These are phyloP conservation scores for Phascolomyces articulosus DNA, from an alignment of 371 early-diverging fungal genomes.

Conservation along the genomic window DNA sequence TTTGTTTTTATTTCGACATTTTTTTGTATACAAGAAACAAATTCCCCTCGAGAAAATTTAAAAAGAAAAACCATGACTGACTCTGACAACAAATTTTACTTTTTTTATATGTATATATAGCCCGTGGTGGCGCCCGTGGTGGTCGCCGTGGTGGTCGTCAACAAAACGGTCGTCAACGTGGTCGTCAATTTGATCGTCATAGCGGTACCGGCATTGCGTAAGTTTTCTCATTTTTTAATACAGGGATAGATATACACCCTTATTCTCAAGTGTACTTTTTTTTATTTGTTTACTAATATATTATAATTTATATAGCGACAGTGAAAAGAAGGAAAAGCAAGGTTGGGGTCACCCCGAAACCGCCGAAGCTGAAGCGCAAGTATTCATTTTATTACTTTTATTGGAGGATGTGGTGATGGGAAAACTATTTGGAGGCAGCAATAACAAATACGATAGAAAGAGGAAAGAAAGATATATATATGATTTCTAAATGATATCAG, in stretches of 20 bases:
- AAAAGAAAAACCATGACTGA: not conserved
- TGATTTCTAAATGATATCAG: not conserved
- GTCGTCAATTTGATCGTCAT: slow-evolving; percentile 83
- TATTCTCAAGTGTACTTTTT: too few relatives aligned
- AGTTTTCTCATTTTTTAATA: slow-evolving; percentile 17
- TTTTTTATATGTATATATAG: slow-evolving; percentile 13
- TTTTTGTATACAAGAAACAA: too few relatives aligned
- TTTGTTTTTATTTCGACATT: too few relatives aligned
- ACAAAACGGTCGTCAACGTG: slow-evolving; percentile 53
- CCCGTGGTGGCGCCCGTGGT: slow-evolving; percentile 45
- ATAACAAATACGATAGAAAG: not conserved
- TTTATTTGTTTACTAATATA: not conserved
- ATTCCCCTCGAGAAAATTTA: not conserved
- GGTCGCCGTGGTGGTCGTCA: slow-evolving; percentile 56
- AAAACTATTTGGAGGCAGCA: not conserved
- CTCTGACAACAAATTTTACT: slow-evolving; percentile 13
- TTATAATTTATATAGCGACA: slow-evolving; percentile 49
- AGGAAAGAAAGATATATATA: not conserved
- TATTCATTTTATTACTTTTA: too few relatives aligned
- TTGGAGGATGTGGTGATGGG: too few relatives aligned
- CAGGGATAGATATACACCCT: not conserved
- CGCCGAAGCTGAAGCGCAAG: slow-evolving; percentile 51
- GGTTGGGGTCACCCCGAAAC: slow-evolving; percentile 75
- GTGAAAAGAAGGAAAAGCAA: slow-evolving; percentile 84
- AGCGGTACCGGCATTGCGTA: slow-evolving; percentile 72